Base-by-base conservation (phyloP, 1,284 basidiomycete genomes). In the Tylopilus sp. region DNA sequence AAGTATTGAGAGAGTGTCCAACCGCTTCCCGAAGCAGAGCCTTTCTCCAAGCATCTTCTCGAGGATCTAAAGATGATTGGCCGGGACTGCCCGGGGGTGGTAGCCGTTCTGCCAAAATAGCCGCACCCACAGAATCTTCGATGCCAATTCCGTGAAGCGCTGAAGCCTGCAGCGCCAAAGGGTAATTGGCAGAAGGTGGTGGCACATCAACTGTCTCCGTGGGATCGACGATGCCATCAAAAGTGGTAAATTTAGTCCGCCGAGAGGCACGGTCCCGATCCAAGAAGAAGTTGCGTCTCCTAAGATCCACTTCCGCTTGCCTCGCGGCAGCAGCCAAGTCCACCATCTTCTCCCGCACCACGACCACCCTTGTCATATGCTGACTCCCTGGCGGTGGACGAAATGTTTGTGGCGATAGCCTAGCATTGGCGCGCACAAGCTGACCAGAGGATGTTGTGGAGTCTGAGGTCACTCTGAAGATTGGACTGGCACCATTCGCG, bases 131-230 rank as follows among this genome's bases (percentile, higher is more conserved):
- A 18, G 84, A 84, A 39, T 86, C 82, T 49, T 80, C 74, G 29
- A 88, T 81, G 35, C 82, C 82, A 56, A 89, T 68, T 18, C 82
- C 84, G 60, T 82, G 78, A 44, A 81, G 58, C 15, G 80, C 79
- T 47, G 86, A 85, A 28, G 87, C 77, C 60, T 89, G 86, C 33
- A 86, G 77, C 7, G 83, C 79, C 58, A 90, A 86, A 2, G 83
- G 82, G 60, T 84, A 87, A 40, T 72, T 74, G 26, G 79, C 68
- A 30, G 80, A 77, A 5, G 79, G 81, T 6, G 74, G 80, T 1
- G 86, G 86, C 21, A 89, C 60, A 59, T 90, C 86, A 34, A 89
- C 86, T 25, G 76, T 77, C 60, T 90, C 89, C 25, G 88, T 91
- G 9, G 88, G 88, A 67, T 91, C 88, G 55, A 91, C 81, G 44